Conservation (phyloP, 2,329 filamentous ascomycete species). For the Verticillium nubilum region DNA sequence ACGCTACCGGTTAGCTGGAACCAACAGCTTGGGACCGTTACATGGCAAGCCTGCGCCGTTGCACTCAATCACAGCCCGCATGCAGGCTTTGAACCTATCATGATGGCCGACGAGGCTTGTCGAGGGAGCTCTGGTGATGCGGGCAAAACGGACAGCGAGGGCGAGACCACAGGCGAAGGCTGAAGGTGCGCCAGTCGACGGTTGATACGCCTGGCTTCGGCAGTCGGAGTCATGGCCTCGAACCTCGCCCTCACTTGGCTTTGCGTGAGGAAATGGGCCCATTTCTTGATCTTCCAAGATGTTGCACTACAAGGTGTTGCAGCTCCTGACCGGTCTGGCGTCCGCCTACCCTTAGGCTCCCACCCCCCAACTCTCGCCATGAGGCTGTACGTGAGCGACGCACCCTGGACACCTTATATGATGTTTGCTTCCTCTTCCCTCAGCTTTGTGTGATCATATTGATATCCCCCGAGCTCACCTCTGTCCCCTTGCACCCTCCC, state of each 20-base stretch:
- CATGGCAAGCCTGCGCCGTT: not conserved
- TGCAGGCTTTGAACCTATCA: not conserved
- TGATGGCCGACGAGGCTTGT: not conserved
- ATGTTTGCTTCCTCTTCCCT: not conserved
- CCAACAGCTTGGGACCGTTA: not conserved
- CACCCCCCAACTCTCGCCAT: too few relatives aligned
- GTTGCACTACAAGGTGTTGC: too few relatives aligned
- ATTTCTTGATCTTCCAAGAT: too few relatives aligned
- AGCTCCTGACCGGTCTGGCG: too few relatives aligned
- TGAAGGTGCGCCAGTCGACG: too few relatives aligned
- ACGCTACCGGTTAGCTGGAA: not conserved
- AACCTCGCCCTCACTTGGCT: too few relatives aligned
- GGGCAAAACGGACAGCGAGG: not conserved
- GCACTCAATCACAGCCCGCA: not conserved
- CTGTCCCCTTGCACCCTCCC: not conserved
- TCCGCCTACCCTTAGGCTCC: too few relatives aligned
- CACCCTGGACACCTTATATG: not conserved
- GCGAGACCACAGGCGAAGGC: too few relatives aligned
- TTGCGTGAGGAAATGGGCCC: too few relatives aligned
- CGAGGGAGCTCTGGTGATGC: not conserved
- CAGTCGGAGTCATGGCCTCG: too few relatives aligned
- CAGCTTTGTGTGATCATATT: not conserved
- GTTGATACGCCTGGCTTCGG: too few relatives aligned
- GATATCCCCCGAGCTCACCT: not conserved
- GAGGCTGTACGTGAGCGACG: not conserved